Evolutionary conservation across 768 basidiomycete genomes (phyloP), one percentile per base, ranked within the genome.

Genomic region (Leccinum truebloodii): DNA sequence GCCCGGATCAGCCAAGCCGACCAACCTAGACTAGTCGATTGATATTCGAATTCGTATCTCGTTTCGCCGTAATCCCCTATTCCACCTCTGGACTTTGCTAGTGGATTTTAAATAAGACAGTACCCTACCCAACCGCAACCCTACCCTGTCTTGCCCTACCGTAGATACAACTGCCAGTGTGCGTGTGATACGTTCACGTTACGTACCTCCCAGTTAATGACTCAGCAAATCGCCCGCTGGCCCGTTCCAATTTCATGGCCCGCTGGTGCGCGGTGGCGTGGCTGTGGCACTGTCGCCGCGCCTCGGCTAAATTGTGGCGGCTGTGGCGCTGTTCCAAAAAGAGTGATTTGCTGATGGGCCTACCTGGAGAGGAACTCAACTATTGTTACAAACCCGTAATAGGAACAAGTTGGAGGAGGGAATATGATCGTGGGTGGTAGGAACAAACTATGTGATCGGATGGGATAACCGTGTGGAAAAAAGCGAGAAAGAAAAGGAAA

Each of bases 361-460:
- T 30, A 73, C 44, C 46, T 59, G 30, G 30, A 56, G 70, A 41
- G 39, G 39, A 41, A 35, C 30, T 64, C 52, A 57, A 73, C 73
- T 73, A 75, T 32, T 67, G 57, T 65, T 73, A 73, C 72, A 73
- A 56, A 44, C 41, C 34, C 64, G 68, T 75, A 75, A 70, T 63
- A 75, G 66, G 63, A 73, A 68, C 71, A 61, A 20, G 41, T 44
- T 63, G 63, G 60, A 24, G 46, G 46, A 48, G 13, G 20, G 55
- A 59, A 64, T 71, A 71, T 61, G 67, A 44, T 44, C 41, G 41
- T 44, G 41, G n/a, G n/a, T 44, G 41, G 41, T 20, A 44, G 41
- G 41, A 44, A 44, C 41, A 44, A 44, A 20, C n/a, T 44, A 69
- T 60, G 60, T 60, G 67, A 65, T 62, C 50, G 62, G 55, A 71